A percentile compares a stretch with the other conserved stretches of the same genome.
These are phyloP conservation scores for Litsea cubeba DNA, from an alignment of 164 flowering plant genomes.

Conservation along the genomic window DNA sequence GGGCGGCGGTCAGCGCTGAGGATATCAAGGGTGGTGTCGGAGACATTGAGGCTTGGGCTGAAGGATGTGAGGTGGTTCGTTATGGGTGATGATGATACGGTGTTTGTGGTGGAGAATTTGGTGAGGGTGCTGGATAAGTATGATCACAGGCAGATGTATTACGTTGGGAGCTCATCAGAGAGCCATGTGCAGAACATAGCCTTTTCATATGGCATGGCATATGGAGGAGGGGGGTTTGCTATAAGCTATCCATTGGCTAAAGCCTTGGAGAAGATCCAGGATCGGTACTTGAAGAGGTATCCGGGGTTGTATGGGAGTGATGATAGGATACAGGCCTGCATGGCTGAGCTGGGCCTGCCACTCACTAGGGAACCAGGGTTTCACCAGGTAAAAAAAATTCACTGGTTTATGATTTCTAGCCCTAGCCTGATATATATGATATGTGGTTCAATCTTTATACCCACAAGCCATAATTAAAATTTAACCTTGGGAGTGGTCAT, in stretches of 20 bases:
- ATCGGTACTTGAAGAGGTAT: constrained; percentile 50
- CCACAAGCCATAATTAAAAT: too few relatives aligned
- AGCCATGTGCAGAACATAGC: constrained; percentile 58
- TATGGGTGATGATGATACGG: constrained; percentile 77
- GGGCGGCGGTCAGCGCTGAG: constrained; percentile 60
- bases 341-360: constrained; percentile 83
- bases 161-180: constrained; percentile 65
- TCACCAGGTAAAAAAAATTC: constrained; percentile 24
- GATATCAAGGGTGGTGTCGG: constrained; percentile 60
- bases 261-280: constrained; percentile 50
- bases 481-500: too few relatives aligned
- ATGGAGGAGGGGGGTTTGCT: constrained; percentile 79
- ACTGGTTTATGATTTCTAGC: background rate
- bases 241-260: constrained; percentile 56
- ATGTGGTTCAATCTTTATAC: background rate
- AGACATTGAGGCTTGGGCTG: constrained; percentile 38
- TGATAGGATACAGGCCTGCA: constrained; percentile 70
- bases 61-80: constrained; percentile 59
- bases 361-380: constrained; percentile 66
- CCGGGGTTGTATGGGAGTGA: constrained; percentile 65
- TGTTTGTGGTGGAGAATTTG: constrained; percentile 54
- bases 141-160: constrained; percentile 53
- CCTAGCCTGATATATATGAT: too few relatives aligned
- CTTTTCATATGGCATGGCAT: constrained; percentile 60
- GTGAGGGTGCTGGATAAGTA: constrained; percentile 52